Percentiles rank a stretch among this genome's conserved stretches.
Conservation (phyloP, 2,329 filamentous ascomycete genomes). For the Monilinia polystroma region DNA sequence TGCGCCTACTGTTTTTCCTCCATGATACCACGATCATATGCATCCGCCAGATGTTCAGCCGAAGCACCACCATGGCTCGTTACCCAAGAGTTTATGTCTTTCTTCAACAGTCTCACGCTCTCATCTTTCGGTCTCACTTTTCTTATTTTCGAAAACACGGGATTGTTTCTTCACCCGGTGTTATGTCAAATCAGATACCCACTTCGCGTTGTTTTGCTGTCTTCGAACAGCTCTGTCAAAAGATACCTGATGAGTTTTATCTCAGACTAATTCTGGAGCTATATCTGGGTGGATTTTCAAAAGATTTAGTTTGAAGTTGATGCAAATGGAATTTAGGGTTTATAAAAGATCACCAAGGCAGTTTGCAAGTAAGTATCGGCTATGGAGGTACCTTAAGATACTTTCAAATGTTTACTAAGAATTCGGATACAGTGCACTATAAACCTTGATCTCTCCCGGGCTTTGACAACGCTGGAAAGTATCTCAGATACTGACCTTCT, state of each 20-base stretch:
- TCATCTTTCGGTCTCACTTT: not conserved
- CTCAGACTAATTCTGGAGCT: not conserved
- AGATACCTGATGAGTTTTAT: not conserved
- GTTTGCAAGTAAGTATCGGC: not conserved
- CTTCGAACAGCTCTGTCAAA: not conserved
- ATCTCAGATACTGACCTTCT: not conserved
- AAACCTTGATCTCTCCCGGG: too few species aligned
- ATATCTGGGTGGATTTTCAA: not conserved
- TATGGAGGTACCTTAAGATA: too few species aligned
- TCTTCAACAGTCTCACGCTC: not conserved
- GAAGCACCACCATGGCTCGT: not conserved
- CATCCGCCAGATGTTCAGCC: too few species aligned
- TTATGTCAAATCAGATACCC: slow-evolving; percentile 11
- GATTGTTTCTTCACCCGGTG: not conserved
- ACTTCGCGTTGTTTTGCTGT: not conserved
- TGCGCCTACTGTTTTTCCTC: too few species aligned
- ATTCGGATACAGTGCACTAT: not conserved
- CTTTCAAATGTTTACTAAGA: not conserved
- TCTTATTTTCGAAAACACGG: not conserved
- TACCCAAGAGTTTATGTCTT: not conserved
- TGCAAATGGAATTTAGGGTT: slow-evolving; percentile 26
- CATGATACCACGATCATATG: not conserved
- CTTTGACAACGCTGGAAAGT: not conserved
- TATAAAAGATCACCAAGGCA: not conserved
- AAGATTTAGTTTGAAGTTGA: slow-evolving; percentile 26